Conservation (phyloP, 768 basidiomycete species). For the Lentinula raphanica region DNA sequence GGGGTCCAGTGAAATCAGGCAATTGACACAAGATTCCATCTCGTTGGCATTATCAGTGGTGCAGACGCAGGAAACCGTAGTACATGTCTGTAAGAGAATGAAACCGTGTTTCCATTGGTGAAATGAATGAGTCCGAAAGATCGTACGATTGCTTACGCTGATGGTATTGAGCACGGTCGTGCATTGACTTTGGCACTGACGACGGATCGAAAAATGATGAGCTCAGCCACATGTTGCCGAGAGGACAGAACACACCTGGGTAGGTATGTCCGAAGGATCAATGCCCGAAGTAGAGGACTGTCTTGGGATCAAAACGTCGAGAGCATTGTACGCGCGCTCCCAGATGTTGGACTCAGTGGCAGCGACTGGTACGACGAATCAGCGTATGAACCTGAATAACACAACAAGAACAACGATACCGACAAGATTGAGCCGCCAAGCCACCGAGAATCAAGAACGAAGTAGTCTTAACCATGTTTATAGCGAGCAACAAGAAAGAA, state of each 20-base stretch:
- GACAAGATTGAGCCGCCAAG: not conserved
- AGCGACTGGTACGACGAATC: not conserved
- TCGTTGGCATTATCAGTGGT: not conserved
- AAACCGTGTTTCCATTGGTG: too few relatives aligned
- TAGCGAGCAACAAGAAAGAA: too few relatives aligned
- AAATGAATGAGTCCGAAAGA: not conserved
- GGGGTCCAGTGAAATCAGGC: not conserved
- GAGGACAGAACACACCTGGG: not conserved
- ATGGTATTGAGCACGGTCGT: not conserved
- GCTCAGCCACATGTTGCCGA: not conserved
- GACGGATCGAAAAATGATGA: not conserved
- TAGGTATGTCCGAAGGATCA: not conserved
- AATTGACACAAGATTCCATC: conserved; percentile 4
- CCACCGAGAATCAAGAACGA: not conserved
- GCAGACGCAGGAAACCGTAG: not conserved
- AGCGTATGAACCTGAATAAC: too few relatives aligned
- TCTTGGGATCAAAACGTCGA: not conserved
- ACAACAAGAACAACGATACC: not conserved
- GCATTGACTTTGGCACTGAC: not conserved
- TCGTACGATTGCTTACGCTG: not conserved
- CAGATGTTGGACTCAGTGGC: not conserved
- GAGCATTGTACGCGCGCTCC: not conserved
- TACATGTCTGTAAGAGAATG: not conserved
- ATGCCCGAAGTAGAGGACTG: not conserved
- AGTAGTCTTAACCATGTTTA: not conserved